These are phyloP conservation scores for Claviceps pazoutovae DNA, from an alignment of 2,329 filamentous ascomycete genomes.

Conservation along the genomic window DNA sequence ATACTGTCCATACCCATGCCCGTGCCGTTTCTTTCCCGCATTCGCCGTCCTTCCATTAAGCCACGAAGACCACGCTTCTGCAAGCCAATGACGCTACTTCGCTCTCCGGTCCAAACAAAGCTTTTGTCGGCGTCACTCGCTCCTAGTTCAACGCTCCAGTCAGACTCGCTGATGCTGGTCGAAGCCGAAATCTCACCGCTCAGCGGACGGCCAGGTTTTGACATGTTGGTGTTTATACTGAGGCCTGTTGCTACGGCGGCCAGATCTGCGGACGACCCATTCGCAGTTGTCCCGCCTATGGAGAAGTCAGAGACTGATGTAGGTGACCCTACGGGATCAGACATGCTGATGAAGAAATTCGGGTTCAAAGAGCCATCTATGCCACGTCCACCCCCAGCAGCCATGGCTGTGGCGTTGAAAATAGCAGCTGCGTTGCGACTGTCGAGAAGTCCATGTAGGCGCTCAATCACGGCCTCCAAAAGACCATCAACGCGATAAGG, in stretches of 20 bases:
- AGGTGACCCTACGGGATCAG: conserved; percentile 27
- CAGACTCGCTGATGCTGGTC: conserved; percentile 37
- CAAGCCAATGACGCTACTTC: conserved; percentile 82
- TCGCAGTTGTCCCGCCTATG: conserved; percentile 16
- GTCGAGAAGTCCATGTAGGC: conserved; percentile 78
- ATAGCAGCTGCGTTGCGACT: conserved; percentile 90
- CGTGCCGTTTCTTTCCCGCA: conserved; percentile 56
- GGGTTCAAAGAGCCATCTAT: conserved; percentile 55
- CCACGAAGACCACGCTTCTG: conserved; percentile 88
- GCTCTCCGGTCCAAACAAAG: conserved; percentile 60
- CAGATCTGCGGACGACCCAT: conserved; percentile 18
- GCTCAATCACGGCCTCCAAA: conserved; percentile 81
- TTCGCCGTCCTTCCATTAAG: conserved; percentile 82
- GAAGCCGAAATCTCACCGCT: conserved; percentile 37
- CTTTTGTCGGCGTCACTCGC: conserved; percentile 31
- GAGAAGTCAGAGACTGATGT: conserved; percentile 21
- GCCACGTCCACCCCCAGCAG: conserved; percentile 78
- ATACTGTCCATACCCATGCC: conserved; percentile 29
- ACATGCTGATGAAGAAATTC: conserved; percentile 43
- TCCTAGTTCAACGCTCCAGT: conserved; percentile 42
- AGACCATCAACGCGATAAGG: conserved; percentile 90
- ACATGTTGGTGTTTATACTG: conserved; percentile 34
- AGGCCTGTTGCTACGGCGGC: conserved; percentile 25
- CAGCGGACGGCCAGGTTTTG: conserved; percentile 21
- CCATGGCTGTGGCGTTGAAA: conserved; percentile 97